Evolutionary conservation across 257 asterid species (phyloP).

Genomic region (Lavandula angustifolia): DNA sequence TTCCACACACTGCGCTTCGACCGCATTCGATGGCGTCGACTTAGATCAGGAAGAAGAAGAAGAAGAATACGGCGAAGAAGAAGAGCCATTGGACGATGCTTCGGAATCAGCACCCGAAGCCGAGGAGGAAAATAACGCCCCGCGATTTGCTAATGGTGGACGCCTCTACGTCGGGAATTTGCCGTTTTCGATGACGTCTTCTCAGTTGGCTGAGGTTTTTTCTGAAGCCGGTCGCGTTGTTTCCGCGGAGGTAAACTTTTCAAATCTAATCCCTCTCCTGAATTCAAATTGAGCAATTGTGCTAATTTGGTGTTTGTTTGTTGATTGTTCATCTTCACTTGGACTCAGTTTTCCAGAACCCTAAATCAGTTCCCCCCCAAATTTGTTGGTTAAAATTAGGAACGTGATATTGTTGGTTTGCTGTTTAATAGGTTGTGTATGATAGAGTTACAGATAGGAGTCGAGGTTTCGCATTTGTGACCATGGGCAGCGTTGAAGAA

Average conservation of each 20-base stretch:
- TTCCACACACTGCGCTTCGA: conserved; percentile 34
- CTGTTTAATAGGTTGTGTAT: conserved; percentile 59
- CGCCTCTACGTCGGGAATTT: conserved; percentile 86
- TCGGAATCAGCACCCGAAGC: conserved; percentile 36
- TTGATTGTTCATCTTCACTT: conserved; percentile 13
- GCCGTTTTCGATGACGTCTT: conserved; percentile 77
- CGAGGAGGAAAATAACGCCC: conserved; percentile 35
- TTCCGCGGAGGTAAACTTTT: conserved; percentile 64
- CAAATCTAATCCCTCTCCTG: conserved; percentile 1
- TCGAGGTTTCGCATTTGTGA: conserved; percentile 88
- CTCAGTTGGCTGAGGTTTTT: conserved; percentile 74
- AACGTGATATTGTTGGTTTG: conserved; percentile 18
- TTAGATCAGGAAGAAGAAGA: conserved; percentile 38
- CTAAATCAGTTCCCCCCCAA: not conserved
- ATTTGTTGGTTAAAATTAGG: not conserved
- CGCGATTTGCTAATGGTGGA: conserved; percentile 53
- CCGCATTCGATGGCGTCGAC: conserved; percentile 44
- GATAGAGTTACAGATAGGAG: conserved; percentile 88
- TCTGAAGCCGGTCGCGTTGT: conserved; percentile 78
- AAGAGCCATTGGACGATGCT: conserved; percentile 12
- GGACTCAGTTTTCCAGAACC: not conserved
- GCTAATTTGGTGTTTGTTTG: not conserved
- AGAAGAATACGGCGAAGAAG: conserved; percentile 41
- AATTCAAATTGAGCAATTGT: not conserved
- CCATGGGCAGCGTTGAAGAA: conserved; percentile 80